Evolutionary conservation across 1,139 yeast genomes (phyloP).

Genomic region (Nadsonia starkeyi-henricii): DNA sequence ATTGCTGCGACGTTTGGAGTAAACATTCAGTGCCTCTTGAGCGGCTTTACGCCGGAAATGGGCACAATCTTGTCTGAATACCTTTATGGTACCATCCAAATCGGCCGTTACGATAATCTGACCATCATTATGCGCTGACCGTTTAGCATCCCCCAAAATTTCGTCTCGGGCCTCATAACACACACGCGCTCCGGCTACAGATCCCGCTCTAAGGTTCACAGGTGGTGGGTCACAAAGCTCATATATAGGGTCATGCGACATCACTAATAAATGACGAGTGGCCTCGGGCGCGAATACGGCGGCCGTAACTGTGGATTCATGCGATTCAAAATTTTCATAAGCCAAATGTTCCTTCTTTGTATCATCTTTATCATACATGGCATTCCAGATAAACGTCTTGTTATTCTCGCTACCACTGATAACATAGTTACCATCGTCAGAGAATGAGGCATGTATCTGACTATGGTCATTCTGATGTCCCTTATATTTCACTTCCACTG

Average conservation of each 20-base stretch:
- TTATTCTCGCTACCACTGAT: constrained; percentile 35
- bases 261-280: constrained; percentile 49
- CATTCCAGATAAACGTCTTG: constrained; percentile 46
- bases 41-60: constrained; percentile 16
- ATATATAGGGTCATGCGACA: constrained; percentile 67
- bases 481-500: constrained; percentile 52
- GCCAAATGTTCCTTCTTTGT: constrained; percentile 18
- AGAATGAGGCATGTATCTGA: constrained; percentile 53
- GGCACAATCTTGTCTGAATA: constrained; percentile 70
- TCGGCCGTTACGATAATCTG: constrained; percentile 65
- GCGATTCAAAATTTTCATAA: constrained; percentile 61
- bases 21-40: constrained; percentile 10
- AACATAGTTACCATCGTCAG: constrained; percentile 37
- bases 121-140: constrained; percentile 18
- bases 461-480: constrained; percentile 62
- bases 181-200: neutral
- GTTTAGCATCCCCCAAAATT: neutral
- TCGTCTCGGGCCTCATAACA: constrained; percentile 2
- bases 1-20: constrained; percentile 13
- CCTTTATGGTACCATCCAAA: constrained; percentile 54
- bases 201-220: constrained; percentile 9
- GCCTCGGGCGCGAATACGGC: constrained; percentile 71
- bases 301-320: constrained; percentile 56
- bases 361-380: constrained; percentile 10
- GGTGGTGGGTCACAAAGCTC: constrained; percentile 37